phyloP scores from a whole-genome alignment of 176 grass and related monocot genomes.

The Stipa capillata region DNA sequence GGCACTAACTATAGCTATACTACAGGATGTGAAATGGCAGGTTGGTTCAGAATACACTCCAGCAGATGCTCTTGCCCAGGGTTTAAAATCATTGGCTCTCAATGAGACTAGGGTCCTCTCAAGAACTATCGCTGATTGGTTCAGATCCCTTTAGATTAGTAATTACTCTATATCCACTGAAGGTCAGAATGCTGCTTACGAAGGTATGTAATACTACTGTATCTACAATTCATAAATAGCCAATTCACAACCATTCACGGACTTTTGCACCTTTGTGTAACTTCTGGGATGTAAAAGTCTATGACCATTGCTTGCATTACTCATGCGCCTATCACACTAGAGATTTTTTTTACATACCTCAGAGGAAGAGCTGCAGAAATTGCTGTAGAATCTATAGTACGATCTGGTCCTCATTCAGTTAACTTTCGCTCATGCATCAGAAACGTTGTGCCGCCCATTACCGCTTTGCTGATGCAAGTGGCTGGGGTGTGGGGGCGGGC shows the following conservation, averaged over 20 bases:
- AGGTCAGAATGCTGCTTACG: not conserved
- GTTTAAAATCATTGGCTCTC: constrained; percentile 83
- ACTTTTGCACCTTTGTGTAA: not conserved
- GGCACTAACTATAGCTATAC: not conserved
- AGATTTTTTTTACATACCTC: not conserved
- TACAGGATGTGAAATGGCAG: constrained; percentile 82
- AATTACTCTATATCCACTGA: not conserved
- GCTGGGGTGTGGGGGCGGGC: not conserved
- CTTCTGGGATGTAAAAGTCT: not conserved
- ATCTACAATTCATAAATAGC: not conserved
- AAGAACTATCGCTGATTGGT: constrained; percentile 76
- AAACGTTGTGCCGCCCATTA: not conserved
- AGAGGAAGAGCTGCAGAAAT: constrained; percentile 1
- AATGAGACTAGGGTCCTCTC: constrained; percentile 78
- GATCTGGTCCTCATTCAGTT: not conserved
- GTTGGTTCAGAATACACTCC: constrained; percentile 77
- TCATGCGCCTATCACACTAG: not conserved
- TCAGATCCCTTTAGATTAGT: constrained; percentile 38
- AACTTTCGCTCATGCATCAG: not conserved
- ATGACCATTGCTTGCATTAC: not conserved
- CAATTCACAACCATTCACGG: not conserved
- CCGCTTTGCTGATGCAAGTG: not conserved
- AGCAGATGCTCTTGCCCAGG: constrained; percentile 80
- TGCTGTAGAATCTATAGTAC: not conserved
- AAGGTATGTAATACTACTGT: constrained; percentile 21